Evolutionary conservation across 257 asterid species (phyloP).

Genomic region (Apocynum venetum): DNA sequence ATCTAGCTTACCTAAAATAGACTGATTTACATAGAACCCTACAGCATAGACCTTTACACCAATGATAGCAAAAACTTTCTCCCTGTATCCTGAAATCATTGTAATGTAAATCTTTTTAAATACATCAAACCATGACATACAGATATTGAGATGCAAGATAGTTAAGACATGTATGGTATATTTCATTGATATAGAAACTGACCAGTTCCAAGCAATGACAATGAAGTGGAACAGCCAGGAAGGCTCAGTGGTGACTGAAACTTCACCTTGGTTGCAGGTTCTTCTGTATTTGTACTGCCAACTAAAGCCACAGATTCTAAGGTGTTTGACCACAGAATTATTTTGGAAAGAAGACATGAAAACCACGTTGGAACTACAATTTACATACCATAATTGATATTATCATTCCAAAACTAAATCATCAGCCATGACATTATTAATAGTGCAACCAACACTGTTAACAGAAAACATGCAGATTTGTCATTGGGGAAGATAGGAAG

Average conservation of each 20-base stretch:
- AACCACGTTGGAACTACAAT: background rate
- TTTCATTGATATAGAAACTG: slow-evolving; percentile 21
- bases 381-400: background rate
- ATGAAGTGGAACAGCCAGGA: slow-evolving; percentile 63
- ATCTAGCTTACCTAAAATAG: slow-evolving; percentile 48
- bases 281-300: slow-evolving; percentile 53
- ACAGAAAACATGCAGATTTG: background rate
- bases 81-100: slow-evolving; percentile 65
- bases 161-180: background rate
- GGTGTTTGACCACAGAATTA: background rate
- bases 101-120: slow-evolving; percentile 13
- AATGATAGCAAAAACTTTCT: slow-evolving; percentile 75
- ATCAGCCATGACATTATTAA: too few species aligned
- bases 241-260: slow-evolving; percentile 57
- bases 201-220: slow-evolving; percentile 84
- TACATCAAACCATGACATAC: slow-evolving; percentile 3
- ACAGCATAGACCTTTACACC: slow-evolving; percentile 94
- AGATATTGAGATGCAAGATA: background rate
- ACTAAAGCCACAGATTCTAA: slow-evolving; percentile 25
- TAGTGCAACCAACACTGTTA: background rate
- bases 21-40: slow-evolving; percentile 56
- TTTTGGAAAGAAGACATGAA: background rate
- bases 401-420: background rate
- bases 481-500: background rate
- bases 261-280: slow-evolving; percentile 77